Evolutionary conservation across 164 flowering plant genomes (phyloP).

Genomic region (Dillenia suffruticosa): DNA sequence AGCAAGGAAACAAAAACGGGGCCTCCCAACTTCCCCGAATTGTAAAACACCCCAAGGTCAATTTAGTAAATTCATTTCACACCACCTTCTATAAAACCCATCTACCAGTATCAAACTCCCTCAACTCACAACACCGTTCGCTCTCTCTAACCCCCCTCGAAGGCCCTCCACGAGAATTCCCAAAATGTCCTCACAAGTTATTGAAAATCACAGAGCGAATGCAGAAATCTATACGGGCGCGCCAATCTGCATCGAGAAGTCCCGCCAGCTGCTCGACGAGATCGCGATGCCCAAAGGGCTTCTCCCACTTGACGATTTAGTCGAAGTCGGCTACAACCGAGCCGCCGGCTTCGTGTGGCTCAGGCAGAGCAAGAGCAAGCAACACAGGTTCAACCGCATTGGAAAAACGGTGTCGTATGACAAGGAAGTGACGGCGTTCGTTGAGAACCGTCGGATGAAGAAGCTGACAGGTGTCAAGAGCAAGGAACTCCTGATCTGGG

Average conservation of each 20-base stretch:
- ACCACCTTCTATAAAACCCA: too few species aligned
- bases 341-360: conserved; percentile 61
- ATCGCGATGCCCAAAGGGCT: conserved; percentile 51
- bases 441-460: conserved; percentile 46
- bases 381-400: conserved; percentile 35
- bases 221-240: conserved; percentile 49
- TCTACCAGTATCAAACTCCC: too few species aligned
- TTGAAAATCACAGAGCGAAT: conserved; percentile 27
- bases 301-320: conserved; percentile 41
- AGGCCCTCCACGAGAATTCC: too few species aligned
- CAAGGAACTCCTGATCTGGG: conserved; percentile 68
- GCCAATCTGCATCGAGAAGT: conserved; percentile 39
- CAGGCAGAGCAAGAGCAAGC: conserved; percentile 36
- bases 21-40: too few species aligned
- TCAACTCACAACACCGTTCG: too few species aligned
- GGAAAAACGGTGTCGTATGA: conserved; percentile 36
- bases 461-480: conserved; percentile 55
- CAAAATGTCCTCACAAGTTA: conserved; percentile 23
- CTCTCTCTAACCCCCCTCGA: too few species aligned
- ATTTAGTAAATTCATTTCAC: too few species aligned
- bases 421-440: conserved; percentile 52
- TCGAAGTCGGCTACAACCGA: conserved; percentile 44
- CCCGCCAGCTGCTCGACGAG: conserved; percentile 29
- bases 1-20: too few species aligned
- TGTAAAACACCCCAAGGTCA: too few species aligned